A percentile compares a stretch with the other conserved stretches of the same genome.
These are phyloP conservation scores for Spathaspora hagerdaliae DNA, from an alignment of 805 yeast species.

Conservation along the genomic window DNA sequence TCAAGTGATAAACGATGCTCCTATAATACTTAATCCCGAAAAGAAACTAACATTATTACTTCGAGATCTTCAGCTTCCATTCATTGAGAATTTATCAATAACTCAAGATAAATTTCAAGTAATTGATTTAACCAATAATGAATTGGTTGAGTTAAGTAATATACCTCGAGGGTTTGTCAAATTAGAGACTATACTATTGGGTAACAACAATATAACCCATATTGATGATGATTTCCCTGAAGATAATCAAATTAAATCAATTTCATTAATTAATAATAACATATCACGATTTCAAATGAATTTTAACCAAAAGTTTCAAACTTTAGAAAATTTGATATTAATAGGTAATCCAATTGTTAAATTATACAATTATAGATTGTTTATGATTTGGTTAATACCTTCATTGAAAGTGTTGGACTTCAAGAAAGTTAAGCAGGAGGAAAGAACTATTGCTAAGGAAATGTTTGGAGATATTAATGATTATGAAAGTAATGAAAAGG, in stretches of 20 bases:
- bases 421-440: constrained; percentile 52
- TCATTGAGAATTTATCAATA: constrained; percentile 32
- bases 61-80: constrained; percentile 28
- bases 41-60: constrained; percentile 32
- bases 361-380: constrained; percentile 52
- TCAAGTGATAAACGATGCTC: constrained; percentile 25
- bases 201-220: constrained; percentile 54
- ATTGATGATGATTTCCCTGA: constrained; percentile 22
- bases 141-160: constrained; percentile 49
- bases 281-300: constrained; percentile 40
- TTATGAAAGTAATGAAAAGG: constrained; percentile 2
- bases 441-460: constrained; percentile 43
- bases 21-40: constrained; percentile 30
- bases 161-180: constrained; percentile 34
- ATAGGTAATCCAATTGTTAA: constrained; percentile 55
- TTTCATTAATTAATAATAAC: constrained; percentile 51
- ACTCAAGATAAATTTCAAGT: constrained; percentile 39
- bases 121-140: constrained; percentile 76
- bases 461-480: constrained; percentile 29
- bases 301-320: constrained; percentile 30
- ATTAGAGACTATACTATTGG: constrained; percentile 52
- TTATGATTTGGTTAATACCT: constrained; percentile 62
- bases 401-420: constrained; percentile 64
- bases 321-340: constrained; percentile 48
- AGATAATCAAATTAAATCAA: constrained; percentile 35